These are phyloP conservation scores for Xylaria sp. DNA, from an alignment of 2,329 filamentous ascomycete genomes.

Conservation along the genomic window DNA sequence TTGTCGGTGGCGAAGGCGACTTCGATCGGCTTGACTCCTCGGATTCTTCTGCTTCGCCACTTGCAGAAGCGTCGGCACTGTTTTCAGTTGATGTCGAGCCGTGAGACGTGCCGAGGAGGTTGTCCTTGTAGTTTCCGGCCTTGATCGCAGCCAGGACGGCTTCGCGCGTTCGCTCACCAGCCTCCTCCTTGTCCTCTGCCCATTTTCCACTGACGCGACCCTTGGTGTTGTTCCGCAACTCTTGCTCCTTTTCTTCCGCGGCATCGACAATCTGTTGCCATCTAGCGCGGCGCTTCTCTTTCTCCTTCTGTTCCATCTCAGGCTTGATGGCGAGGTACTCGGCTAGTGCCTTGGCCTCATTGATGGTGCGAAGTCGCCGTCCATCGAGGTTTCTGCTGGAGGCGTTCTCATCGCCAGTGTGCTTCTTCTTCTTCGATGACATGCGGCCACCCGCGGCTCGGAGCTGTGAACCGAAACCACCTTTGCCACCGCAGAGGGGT, in stretches of 20 bases:
- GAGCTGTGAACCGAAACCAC: conserved; percentile 94
- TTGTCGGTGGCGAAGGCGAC: conserved; percentile 46
- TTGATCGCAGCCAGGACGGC: conserved; percentile 68
- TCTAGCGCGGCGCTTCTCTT: conserved; percentile 73
- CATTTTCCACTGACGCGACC: conserved; percentile 80
- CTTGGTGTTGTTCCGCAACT: conserved; percentile 68
- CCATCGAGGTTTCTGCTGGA: conserved; percentile 93
- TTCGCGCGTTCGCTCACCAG: conserved; percentile 73
- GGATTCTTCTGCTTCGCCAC: conserved; percentile 34
- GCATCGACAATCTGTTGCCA: conserved; percentile 87
- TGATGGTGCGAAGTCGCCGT: conserved; percentile 81
- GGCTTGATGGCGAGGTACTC: conserved; percentile 95
- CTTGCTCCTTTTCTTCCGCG: conserved; percentile 76
- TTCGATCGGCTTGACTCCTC: conserved; percentile 39
- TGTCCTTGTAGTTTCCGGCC: conserved; percentile 57
- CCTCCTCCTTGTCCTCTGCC: conserved; percentile 92
- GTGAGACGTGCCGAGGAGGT: conserved; percentile 48
- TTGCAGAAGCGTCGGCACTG: conserved; percentile 32
- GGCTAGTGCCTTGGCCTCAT: conserved; percentile 89
- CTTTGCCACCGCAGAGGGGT: conserved; percentile 86
- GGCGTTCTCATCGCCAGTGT: conserved; percentile 75
- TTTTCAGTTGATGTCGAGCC: conserved; percentile 41
- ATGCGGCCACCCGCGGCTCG: conserved; percentile 96
- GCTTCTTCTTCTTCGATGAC: conserved; percentile 88
- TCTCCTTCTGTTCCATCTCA: conserved; percentile 93